These are phyloP conservation scores for Aspergillus baeticus DNA, from an alignment of 495 filamentous ascomycete species.

Conservation along the genomic window DNA sequence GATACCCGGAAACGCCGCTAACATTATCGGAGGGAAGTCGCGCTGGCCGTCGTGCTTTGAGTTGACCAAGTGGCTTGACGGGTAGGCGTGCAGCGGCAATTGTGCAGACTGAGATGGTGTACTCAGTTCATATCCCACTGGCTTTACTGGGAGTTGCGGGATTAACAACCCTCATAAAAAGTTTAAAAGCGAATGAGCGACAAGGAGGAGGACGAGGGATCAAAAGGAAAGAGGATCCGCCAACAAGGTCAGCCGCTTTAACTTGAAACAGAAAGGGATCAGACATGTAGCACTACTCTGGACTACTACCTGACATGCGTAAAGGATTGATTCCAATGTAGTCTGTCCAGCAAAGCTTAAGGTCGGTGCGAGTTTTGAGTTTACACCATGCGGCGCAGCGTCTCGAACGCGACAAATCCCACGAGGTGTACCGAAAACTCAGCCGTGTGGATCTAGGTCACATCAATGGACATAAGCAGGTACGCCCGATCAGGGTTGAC, in stretches of 20 bases:
- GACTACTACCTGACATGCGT: neutral
- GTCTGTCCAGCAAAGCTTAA: neutral
- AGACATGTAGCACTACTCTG: neutral
- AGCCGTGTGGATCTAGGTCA: neutral
- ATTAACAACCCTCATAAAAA: neutral
- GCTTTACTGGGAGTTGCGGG: neutral
- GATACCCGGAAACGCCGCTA: neutral
- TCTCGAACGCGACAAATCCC: neutral
- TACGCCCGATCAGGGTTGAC: neutral
- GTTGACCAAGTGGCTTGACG: neutral
- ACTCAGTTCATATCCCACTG: neutral
- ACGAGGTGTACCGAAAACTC: conserved; percentile 1
- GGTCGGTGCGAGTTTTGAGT: neutral
- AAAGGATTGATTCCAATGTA: neutral
- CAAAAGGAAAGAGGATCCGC: neutral
- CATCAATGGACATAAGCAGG: neutral
- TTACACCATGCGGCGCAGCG: neutral
- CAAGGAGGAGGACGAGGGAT: neutral
- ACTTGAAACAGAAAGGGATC: neutral
- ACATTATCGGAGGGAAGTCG: conserved; percentile 9
- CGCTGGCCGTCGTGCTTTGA: neutral
- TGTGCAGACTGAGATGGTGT: neutral
- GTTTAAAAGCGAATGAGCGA: neutral
- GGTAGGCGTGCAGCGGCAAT: neutral
- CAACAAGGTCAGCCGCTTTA: neutral